Evolutionary conservation across 2,329 filamentous ascomycete species (phyloP), one percentile per base, ranked within the genome.

Genomic region (Colletotrichum sp.): DNA sequence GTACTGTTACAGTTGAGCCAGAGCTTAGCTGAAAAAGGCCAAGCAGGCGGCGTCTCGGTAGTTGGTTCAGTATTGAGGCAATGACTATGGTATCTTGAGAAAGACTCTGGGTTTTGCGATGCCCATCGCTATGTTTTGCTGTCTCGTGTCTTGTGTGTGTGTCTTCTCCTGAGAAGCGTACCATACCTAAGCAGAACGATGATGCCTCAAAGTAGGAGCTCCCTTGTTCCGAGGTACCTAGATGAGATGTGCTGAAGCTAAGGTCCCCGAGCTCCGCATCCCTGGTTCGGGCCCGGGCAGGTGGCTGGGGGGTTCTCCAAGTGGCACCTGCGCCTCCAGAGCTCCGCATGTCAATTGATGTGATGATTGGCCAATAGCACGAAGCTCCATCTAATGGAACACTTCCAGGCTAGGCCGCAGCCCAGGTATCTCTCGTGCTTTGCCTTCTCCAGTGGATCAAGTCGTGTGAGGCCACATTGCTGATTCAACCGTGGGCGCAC

Each of bases 401-500:
- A 43, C 38, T 48, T 59, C 43, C 26, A 36, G 55, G 28, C 56
- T n/a, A 32, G 18, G 18, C 30, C 55, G 21, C 21, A 58, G 55
- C 24, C n/a, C 12, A 24, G 13, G 21, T 58, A 58, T 26, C 55
- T 26, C 36, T 36, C 34, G 34, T 36, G 34, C 52, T 18, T 28
- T 56, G 21, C 48, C 32, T 52, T 32, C 32, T 58, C 55, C 70
- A 59, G 43, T 75, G 73, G 73, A 73, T 75, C 73, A 73, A 68
- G 30, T n/a, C 63, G 69, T 71, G 65, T 76, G 65, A 76, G 74
- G 74, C 74, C 74, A 76, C 71, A 70, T 76, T 71, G 74, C 71
- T 70, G 58, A 64, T 56, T 52, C 43, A 52, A 52, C 43, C 43
- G n/a, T 24, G 43, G 43, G 30, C 72, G 69, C 69, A 58, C 65